phyloP scores from a whole-genome alignment of 2,329 filamentous ascomycete species.

The Exutisphaerella laricina region DNA sequence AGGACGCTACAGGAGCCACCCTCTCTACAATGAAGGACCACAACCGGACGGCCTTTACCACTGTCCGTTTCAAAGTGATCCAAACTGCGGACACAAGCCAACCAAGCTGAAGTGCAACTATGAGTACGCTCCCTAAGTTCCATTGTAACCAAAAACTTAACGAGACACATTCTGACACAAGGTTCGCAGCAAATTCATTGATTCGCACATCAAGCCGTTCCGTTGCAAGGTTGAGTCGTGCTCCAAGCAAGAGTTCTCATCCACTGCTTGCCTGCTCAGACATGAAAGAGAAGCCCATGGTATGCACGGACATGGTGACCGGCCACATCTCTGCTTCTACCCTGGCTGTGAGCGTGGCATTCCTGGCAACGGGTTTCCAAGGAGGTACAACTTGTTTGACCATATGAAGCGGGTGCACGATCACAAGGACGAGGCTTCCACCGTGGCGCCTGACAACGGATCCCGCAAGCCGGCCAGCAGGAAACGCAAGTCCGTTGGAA shows the following conservation, averaged over 20 bases:
- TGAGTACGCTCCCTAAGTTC: constrained; percentile 61
- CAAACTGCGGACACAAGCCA: constrained; percentile 77
- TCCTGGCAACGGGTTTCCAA: constrained; percentile 81
- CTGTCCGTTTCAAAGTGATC: constrained; percentile 71
- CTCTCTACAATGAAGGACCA: constrained; percentile 63
- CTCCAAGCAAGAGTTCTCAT: constrained; percentile 84
- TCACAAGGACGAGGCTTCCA: constrained; percentile 37
- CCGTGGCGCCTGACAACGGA: constrained; percentile 8
- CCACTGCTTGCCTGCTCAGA: constrained; percentile 86
- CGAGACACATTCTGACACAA: constrained; percentile 5
- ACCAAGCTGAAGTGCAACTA: constrained; percentile 99
- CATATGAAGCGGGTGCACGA: constrained; percentile 94
- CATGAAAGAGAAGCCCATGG: constrained; percentile 95
- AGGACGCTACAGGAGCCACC: constrained; percentile 47
- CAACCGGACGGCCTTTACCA: constrained; percentile 78
- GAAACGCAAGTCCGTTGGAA: constrained; percentile 27
- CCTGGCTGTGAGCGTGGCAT: constrained; percentile 79
- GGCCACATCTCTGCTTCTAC: constrained; percentile 85
- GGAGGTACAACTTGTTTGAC: constrained; percentile 92
- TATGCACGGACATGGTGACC: constrained; percentile 89
- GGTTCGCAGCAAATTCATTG: constrained; percentile 79
- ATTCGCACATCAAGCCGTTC: constrained; percentile 95
- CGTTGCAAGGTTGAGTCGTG: constrained; percentile 83
- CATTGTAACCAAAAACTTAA: constrained; percentile 13
- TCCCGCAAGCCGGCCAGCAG: constrained; percentile 22